Percentiles rank a stretch among this genome's conserved stretches.
phyloP scores from a whole-genome alignment of 2,329 filamentous ascomycete species.

The Decorospora gaudefroyi region DNA sequence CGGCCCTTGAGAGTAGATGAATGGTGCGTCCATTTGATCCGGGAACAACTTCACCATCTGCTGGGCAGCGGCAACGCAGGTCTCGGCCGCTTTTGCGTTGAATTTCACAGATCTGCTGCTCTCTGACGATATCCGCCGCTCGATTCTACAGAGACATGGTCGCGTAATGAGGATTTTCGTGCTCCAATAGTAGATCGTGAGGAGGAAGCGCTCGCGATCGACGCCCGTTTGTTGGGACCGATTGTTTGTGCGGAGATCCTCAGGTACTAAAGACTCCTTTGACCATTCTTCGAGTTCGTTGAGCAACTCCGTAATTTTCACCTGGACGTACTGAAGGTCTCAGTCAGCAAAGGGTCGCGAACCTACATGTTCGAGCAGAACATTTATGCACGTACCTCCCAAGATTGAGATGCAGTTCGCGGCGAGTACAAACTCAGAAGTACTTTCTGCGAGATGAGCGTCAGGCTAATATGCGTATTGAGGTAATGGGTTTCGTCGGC shows the following conservation, averaged over 20 bases:
- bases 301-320: slow-evolving; percentile 35
- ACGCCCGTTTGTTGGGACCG: slow-evolving; percentile 7
- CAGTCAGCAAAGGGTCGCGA: slow-evolving; percentile 7
- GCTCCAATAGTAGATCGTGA: slow-evolving; percentile 42
- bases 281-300: slow-evolving; percentile 43
- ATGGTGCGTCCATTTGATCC: slow-evolving; percentile 28
- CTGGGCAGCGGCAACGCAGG: slow-evolving; percentile 45
- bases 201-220: slow-evolving; percentile 23
- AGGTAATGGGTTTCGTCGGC: slow-evolving; percentile 12
- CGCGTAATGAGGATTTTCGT: slow-evolving; percentile 46
- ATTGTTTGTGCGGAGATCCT: slow-evolving; percentile 19
- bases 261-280: slow-evolving; percentile 16
- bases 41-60: slow-evolving; percentile 43
- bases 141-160: slow-evolving; percentile 47
- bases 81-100: slow-evolving; percentile 38
- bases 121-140: slow-evolving; percentile 38
- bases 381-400: slow-evolving; percentile 32
- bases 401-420: slow-evolving; percentile 38
- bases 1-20: slow-evolving; percentile 40
- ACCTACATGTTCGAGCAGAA: not conserved
- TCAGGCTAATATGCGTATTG: slow-evolving; percentile 28
- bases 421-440: slow-evolving; percentile 45
- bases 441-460: slow-evolving; percentile 40
- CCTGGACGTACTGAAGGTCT: slow-evolving; percentile 32
- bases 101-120: slow-evolving; percentile 37